phyloP scores from a whole-genome alignment of 108 stramenopile genomes.

The Cyclostephanos invisitatus region DNA sequence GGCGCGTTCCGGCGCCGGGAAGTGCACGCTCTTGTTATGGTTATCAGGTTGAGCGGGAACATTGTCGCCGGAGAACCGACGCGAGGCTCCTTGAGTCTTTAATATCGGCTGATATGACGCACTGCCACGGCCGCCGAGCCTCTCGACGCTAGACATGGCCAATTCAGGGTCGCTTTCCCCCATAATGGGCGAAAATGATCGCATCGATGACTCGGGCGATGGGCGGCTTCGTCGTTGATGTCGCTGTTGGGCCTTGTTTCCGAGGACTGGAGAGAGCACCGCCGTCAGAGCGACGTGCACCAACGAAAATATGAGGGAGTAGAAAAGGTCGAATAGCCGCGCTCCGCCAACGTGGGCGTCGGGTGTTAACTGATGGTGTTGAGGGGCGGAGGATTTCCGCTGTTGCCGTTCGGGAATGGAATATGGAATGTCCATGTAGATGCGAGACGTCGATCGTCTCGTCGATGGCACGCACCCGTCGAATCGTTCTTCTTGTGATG shows the following conservation, averaged over 20 bases:
- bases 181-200: slow-evolving; percentile 2
- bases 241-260: slow-evolving; percentile 1
- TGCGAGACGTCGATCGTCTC: neutral
- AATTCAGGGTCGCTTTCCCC: slow-evolving; percentile 14
- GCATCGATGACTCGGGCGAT: neutral
- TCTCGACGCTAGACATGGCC: slow-evolving; percentile 11
- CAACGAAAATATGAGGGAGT: slow-evolving; percentile 13
- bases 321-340: slow-evolving; percentile 20
- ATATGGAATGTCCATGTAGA: neutral
- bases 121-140: neutral
- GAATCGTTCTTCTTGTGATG: neutral
- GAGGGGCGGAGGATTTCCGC: neutral
- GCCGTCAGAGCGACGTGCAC: slow-evolving; percentile 16
- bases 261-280: slow-evolving; percentile 20
- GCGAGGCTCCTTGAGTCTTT: slow-evolving; percentile 1
- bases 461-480: neutral
- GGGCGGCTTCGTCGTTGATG: slow-evolving; percentile 2
- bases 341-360: neutral
- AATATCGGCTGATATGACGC: slow-evolving; percentile 4
- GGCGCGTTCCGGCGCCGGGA: slow-evolving; percentile 11
- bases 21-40: slow-evolving; percentile 11
- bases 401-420: neutral
- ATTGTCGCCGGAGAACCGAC: neutral
- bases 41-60: neutral
- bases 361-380: neutral